Conservation (phyloP, 169 alveolate species). For the Toxoplasma gondii region DNA sequence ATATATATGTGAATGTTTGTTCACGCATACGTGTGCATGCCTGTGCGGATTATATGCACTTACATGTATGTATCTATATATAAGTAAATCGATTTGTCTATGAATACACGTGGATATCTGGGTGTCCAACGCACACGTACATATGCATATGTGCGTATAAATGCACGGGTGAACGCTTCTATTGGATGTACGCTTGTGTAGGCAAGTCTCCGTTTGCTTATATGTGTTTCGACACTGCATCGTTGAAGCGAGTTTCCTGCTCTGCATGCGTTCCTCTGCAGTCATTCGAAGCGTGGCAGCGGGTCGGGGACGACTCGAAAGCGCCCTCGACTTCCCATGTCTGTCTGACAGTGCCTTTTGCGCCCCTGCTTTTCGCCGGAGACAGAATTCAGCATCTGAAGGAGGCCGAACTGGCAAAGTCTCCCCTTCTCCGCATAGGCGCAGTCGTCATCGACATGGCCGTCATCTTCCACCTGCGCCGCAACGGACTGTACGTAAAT, state of each 20-base stretch:
- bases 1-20: neutral
- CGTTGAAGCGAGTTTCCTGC: too few relatives aligned
- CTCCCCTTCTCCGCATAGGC: slow-evolving; percentile 7
- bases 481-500: neutral
- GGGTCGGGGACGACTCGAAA: neutral
- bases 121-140: neutral
- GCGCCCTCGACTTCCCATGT: neutral
- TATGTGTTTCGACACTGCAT: too few relatives aligned
- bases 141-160: neutral
- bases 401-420: neutral
- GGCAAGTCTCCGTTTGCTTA: too few relatives aligned
- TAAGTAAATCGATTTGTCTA: too few relatives aligned
- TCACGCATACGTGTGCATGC: too few relatives aligned
- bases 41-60: too few relatives aligned
- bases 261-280: neutral
- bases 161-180: neutral
- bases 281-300: neutral
- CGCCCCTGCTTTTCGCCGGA: neutral
- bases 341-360: neutral
- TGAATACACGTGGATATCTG: neutral
- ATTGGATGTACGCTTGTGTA: too few relatives aligned
- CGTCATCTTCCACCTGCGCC: slow-evolving; percentile 12
- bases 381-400: neutral
- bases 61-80: neutral
- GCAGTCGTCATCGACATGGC: slow-evolving; percentile 22